phyloP scores from a whole-genome alignment of 1,284 basidiomycete species.

The Ceratobasidium sp. region DNA sequence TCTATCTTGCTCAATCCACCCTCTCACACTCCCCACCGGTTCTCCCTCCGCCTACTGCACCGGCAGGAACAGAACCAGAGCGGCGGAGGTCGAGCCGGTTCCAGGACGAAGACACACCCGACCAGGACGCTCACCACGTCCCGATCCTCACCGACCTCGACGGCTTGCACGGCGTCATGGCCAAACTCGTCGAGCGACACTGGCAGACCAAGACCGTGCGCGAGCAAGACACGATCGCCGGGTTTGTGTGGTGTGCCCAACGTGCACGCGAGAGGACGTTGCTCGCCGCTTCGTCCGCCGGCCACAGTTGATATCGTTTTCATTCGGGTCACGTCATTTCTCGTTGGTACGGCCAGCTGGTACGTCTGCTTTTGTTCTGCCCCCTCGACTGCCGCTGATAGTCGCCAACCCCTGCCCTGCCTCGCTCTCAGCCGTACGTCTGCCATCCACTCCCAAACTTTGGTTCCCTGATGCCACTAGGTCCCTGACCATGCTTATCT shows the following conservation, averaged over 20 bases:
- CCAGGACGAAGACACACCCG: background rate
- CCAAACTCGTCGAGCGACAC: conserved; percentile 25
- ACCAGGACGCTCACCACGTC: background rate
- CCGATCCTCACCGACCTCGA: conserved; percentile 32
- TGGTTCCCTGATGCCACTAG: background rate
- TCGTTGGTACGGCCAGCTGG: background rate
- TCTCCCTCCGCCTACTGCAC: background rate
- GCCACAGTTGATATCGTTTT: background rate
- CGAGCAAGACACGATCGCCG: conserved; percentile 21
- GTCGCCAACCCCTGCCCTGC: background rate
- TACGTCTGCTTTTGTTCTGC: background rate
- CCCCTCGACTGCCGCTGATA: background rate
- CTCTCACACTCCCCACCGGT: background rate
- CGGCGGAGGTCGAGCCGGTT: background rate
- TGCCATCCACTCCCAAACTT: background rate
- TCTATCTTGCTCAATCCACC: conserved; percentile 2
- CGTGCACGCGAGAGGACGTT: conserved; percentile 24
- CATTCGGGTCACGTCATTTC: too few species aligned
- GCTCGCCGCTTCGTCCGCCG: conserved; percentile 15
- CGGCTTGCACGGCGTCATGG: conserved; percentile 7
- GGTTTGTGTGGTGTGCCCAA: conserved; percentile 28
- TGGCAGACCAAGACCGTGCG: conserved; percentile 23
- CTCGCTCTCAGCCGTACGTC: background rate
- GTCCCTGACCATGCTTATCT: conserved; percentile 15
- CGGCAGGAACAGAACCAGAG: background rate